Percentiles rank a stretch among this genome's conserved stretches.
These are phyloP conservation scores for Hapsidospora chrysogenum DNA, from an alignment of 495 filamentous ascomycete species.

Conservation along the genomic window DNA sequence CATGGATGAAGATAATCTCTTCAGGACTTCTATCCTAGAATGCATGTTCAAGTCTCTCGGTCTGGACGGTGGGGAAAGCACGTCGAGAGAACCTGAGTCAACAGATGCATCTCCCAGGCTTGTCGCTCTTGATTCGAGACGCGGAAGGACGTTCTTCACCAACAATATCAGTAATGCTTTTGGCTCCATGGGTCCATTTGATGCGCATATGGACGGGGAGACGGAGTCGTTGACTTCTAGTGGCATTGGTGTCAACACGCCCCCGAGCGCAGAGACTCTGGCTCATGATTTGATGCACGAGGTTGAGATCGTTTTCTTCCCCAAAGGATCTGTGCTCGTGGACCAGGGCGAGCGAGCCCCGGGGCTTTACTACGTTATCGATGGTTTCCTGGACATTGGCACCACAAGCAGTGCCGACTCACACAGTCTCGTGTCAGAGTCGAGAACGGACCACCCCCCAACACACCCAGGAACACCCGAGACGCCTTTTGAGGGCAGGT, in stretches of 20 bases:
- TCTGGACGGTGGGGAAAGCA: constrained; percentile 48
- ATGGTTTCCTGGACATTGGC: constrained; percentile 90
- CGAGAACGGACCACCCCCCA: constrained; percentile 10
- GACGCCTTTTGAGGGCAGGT: constrained; percentile 10
- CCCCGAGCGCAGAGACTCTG: constrained; percentile 30
- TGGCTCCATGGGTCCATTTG: constrained; percentile 84
- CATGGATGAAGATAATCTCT: constrained; percentile 69
- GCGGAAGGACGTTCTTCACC: constrained; percentile 66
- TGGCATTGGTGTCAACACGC: constrained; percentile 23
- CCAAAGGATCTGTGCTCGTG: constrained; percentile 85
- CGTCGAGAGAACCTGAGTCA: constrained; percentile 49
- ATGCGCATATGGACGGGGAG: constrained; percentile 66
- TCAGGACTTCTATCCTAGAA: constrained; percentile 78
- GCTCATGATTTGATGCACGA: constrained; percentile 70
- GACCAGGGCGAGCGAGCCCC: constrained; percentile 94
- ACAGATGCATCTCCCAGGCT: constrained; percentile 72
- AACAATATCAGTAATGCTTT: constrained; percentile 60
- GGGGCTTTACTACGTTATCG: constrained; percentile 92
- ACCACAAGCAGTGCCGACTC: constrained; percentile 42
- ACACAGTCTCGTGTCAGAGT: constrained; percentile 11
- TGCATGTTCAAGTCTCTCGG: constrained; percentile 95
- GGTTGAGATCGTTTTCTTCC: constrained; percentile 96
- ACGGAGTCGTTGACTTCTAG: constrained; percentile 66
- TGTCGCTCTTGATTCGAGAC: constrained; percentile 67
- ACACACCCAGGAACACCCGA: constrained; percentile 14